A percentile compares a stretch with the other conserved stretches of the same genome.
These are phyloP conservation scores for Ascocoryne sarcoides DNA, from an alignment of 2,329 filamentous ascomycete species.

Conservation along the genomic window DNA sequence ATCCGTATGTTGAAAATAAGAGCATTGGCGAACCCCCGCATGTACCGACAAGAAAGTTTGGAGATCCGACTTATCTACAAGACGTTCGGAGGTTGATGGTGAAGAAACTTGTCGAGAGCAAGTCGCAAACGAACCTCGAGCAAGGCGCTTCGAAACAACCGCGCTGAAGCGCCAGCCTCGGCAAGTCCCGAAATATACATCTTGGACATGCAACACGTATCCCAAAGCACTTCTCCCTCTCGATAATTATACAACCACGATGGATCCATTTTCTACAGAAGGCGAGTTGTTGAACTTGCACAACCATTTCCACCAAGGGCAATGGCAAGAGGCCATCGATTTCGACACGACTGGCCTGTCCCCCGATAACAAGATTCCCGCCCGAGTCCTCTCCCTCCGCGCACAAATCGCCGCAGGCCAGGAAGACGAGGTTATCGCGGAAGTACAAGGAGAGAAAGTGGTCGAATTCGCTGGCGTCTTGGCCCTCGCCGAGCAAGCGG, in stretches of 20 bases:
- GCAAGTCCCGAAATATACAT: not conserved
- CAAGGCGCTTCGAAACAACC: no score
- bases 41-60: not conserved
- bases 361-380: slow-evolving; percentile 65
- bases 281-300: slow-evolving; percentile 65
- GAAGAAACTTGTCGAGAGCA: no score
- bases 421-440: slow-evolving; percentile 60
- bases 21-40: not conserved
- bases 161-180: no score
- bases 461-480: slow-evolving; percentile 71
- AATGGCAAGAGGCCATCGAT: slow-evolving; percentile 79
- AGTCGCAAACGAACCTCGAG: no score
- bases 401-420: slow-evolving; percentile 77
- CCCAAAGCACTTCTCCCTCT: slow-evolving; percentile 3
- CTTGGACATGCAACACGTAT: slow-evolving; percentile 22
- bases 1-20: no score
- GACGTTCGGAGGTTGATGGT: no score
- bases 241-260: slow-evolving; percentile 25
- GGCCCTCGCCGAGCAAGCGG: slow-evolving; percentile 60
- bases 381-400: slow-evolving; percentile 70
- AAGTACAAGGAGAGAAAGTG: slow-evolving; percentile 54
- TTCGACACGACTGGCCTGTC: slow-evolving; percentile 78
- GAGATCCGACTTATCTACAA: not conserved
- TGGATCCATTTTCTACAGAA: slow-evolving; percentile 64
- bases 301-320: slow-evolving; percentile 67